Evolutionary conservation across 441 rosid genomes (phyloP).

Genomic region (Adansonia rubrostipa): DNA sequence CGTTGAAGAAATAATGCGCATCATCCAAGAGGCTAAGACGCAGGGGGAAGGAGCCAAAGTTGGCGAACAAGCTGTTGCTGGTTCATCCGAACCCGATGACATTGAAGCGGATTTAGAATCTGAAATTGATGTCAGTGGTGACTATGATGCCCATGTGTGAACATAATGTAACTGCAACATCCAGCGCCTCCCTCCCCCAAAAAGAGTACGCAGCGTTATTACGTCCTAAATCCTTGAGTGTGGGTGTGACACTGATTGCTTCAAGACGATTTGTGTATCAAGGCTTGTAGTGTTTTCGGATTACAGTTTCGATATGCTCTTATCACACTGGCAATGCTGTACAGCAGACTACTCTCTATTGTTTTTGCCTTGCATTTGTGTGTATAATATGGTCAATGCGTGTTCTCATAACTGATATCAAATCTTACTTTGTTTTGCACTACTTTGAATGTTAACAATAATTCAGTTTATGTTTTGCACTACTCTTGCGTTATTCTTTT

Average conservation of each 20-base stretch:
- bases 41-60: slow-evolving; percentile 40
- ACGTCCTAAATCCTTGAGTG: too few relatives aligned
- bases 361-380: slow-evolving; percentile 8
- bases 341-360: slow-evolving; percentile 5
- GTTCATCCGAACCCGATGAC: slow-evolving; percentile 45
- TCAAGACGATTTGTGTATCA: background rate
- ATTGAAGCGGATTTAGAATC: slow-evolving; percentile 50
- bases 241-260: background rate
- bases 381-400: slow-evolving; percentile 1
- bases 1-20: slow-evolving; percentile 56
- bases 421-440: background rate
- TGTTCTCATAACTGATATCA: slow-evolving; percentile 12
- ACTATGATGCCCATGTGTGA: slow-evolving; percentile 27
- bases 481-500: background rate
- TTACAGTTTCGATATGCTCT: slow-evolving; percentile 5
- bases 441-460: background rate
- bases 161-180: background rate
- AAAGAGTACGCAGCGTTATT: too few relatives aligned
- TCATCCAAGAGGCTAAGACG: slow-evolving; percentile 58
- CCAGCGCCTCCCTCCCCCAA: too few relatives aligned
- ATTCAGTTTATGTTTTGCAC: background rate
- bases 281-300: background rate
- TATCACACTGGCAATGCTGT: slow-evolving; percentile 19
- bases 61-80: slow-evolving; percentile 34
- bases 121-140: slow-evolving; percentile 54